Conservation (phyloP, 805 yeast genomes). For the Barnettozyma populi region DNA sequence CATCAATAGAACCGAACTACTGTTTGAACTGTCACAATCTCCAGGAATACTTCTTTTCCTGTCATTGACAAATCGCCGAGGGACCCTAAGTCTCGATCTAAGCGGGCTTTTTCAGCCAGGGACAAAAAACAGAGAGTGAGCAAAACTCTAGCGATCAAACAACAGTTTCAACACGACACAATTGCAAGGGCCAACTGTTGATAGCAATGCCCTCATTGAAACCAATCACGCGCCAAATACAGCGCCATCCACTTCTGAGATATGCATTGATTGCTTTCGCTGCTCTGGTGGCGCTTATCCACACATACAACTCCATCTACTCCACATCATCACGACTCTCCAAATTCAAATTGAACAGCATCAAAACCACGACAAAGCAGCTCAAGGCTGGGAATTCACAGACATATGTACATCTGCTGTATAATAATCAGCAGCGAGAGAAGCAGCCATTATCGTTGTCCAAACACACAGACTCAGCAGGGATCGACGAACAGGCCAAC, state of each 20-base stretch:
- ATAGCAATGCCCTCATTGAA: neutral
- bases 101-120: no score
- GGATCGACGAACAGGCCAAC: neutral
- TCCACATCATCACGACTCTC: neutral
- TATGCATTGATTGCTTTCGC: neutral
- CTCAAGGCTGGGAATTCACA: neutral
- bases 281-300: neutral
- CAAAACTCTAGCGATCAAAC: neutral
- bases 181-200: neutral
- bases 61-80: no score
- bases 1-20: no score
- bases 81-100: no score
- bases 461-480: neutral
- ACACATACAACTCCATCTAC: conserved; percentile 6
- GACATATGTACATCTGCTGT: neutral
- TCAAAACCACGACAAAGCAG: neutral
- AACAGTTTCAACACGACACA: neutral
- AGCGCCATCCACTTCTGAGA: conserved; percentile 1
- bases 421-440: neutral
- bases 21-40: no score
- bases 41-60: no score
- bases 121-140: neutral
- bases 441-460: neutral
- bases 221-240: neutral
- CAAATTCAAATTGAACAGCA: neutral